phyloP scores from a whole-genome alignment of 2,329 filamentous ascomycete genomes.

The Colletotrichum sp. region DNA sequence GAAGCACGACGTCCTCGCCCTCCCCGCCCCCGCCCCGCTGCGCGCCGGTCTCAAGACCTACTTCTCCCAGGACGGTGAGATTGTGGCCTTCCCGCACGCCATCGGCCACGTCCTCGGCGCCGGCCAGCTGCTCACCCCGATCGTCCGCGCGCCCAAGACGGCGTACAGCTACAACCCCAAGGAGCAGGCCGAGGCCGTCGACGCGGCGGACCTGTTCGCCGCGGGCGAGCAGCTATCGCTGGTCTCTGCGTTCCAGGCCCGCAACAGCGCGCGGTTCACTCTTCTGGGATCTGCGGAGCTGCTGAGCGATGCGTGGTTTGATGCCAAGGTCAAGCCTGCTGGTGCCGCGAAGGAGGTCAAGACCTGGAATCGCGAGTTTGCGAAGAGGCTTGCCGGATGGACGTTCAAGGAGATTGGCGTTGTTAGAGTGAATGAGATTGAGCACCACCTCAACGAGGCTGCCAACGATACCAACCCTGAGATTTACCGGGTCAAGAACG shows the following conservation, averaged over 20 bases:
- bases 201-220: conserved; percentile 80
- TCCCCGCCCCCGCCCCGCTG: conserved; percentile 70
- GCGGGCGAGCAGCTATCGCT: conserved; percentile 84
- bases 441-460: conserved; percentile 73
- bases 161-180: conserved; percentile 95
- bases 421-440: conserved; percentile 79
- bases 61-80: conserved; percentile 68
- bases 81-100: conserved; percentile 82
- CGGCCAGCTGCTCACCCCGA: conserved; percentile 77
- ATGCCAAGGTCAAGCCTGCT: conserved; percentile 73
- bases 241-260: conserved; percentile 86
- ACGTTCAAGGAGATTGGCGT: conserved; percentile 94
- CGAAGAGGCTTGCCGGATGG: conserved; percentile 88
- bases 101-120: conserved; percentile 84
- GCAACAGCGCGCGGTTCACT: conserved; percentile 90
- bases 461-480: conserved; percentile 74
- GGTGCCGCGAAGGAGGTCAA: conserved; percentile 56
- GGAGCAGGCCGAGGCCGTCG: conserved; percentile 72
- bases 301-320: conserved; percentile 89
- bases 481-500: conserved; percentile 95
- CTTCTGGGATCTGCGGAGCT: conserved; percentile 87
- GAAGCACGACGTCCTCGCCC: conserved; percentile 85
- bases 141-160: conserved; percentile 82
- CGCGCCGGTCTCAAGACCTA: conserved; percentile 77
- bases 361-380: conserved; percentile 85